Evolutionary conservation across 441 rosid genomes (phyloP).

Genomic region (Pelargonium myrrhifolium): DNA sequence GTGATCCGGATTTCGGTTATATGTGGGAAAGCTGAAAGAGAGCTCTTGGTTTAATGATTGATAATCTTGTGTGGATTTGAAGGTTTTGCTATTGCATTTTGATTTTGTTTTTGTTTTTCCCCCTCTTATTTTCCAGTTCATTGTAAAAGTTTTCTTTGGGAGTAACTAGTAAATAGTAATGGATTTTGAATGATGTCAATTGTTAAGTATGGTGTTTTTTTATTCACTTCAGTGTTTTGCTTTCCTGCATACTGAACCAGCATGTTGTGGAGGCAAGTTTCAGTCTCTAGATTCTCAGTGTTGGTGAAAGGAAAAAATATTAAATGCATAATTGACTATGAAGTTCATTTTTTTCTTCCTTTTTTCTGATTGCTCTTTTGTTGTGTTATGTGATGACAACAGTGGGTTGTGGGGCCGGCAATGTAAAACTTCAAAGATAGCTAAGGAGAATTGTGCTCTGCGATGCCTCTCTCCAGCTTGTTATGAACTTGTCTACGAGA

Average conservation of each 20-base stretch:
- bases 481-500: conserved; percentile 68
- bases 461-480: conserved; percentile 72
- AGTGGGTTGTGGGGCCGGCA: conserved; percentile 86
- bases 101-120: too few species aligned
- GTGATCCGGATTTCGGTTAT: background rate
- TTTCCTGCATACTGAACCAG: background rate
- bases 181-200: too few species aligned
- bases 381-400: conserved; percentile 21
- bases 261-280: background rate
- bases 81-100: background rate
- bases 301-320: background rate
- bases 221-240: background rate
- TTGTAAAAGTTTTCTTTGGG: too few species aligned
- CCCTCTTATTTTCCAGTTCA: too few species aligned
- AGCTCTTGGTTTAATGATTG: background rate
- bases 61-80: background rate
- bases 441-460: conserved; percentile 80
- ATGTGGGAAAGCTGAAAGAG: background rate
- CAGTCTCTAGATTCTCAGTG: background rate
- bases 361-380: conserved; percentile 10
- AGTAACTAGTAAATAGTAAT: too few species aligned
- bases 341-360: background rate
- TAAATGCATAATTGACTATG: background rate
- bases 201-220: background rate
- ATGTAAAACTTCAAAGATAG: conserved; percentile 60